A percentile compares a stretch with the other conserved stretches of the same genome.
These are phyloP conservation scores for Fusarium illudens DNA, from an alignment of 2,329 filamentous ascomycete species.

Conservation along the genomic window DNA sequence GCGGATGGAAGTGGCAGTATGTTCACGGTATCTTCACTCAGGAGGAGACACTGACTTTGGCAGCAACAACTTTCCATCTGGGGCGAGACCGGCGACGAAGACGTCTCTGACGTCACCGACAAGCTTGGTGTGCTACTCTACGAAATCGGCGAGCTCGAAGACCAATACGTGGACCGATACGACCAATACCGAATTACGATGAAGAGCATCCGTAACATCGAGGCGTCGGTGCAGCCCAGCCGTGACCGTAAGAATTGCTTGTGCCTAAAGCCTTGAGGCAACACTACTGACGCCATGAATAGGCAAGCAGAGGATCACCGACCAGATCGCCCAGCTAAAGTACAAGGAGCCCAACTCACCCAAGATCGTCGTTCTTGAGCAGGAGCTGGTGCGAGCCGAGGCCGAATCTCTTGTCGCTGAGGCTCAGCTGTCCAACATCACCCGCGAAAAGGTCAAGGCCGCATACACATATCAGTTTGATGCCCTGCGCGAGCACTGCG, in stretches of 20 bases:
- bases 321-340: conserved; percentile 98
- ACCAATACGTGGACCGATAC: conserved; percentile 98
- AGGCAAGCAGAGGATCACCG: conserved; percentile 99
- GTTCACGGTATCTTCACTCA: conserved; percentile 47
- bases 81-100: conserved; percentile 95
- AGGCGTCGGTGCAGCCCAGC: conserved; percentile 97
- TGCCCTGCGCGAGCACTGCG: conserved; percentile 94
- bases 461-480: conserved; percentile 99
- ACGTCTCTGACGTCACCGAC: conserved; percentile 98
- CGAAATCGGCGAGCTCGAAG: conserved; percentile 97
- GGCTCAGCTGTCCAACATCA: conserved; percentile 98
- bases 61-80: conserved; percentile 99
- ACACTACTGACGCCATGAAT: conserved; percentile 14
- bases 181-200: conserved; percentile 99
- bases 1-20: conserved; percentile 97
- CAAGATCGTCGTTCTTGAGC: conserved; percentile 96
- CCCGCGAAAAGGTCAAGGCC: conserved; percentile 98
- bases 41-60: conserved; percentile 16
- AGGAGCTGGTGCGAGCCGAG: conserved; percentile 97
- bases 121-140: conserved; percentile 98
- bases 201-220: conserved; percentile 99
- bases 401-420: conserved; percentile 99
- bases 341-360: conserved; percentile 99
- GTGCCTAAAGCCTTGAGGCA: background rate
- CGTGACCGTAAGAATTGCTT: conserved; percentile 79